Conservation (phyloP, 371 early-diverging fungal species). For the Mucor racemosus region DNA sequence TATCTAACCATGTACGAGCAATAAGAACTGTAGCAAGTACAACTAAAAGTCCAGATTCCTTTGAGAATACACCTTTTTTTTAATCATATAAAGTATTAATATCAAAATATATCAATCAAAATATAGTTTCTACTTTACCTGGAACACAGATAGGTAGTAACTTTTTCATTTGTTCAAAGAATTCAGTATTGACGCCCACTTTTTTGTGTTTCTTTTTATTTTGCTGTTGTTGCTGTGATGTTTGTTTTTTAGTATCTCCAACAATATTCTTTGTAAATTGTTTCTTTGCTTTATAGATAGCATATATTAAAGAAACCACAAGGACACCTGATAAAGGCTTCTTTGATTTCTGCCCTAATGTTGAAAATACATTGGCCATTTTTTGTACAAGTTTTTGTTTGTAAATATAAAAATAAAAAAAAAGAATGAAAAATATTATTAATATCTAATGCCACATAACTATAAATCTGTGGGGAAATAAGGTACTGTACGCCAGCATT, state of each 20-base stretch:
- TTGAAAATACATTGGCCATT: conserved; percentile 45
- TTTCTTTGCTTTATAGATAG: conserved; percentile 38
- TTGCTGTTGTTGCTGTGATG: not conserved
- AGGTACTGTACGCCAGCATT: not conserved
- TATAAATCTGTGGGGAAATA: not conserved
- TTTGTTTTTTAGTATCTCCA: not conserved
- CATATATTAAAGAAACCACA: conserved; percentile 44
- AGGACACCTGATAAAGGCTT: conserved; percentile 39
- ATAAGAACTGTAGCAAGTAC: conserved; percentile 68
- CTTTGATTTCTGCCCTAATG: conserved; percentile 32
- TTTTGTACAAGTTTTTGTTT: not conserved
- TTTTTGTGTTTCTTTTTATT: conserved; percentile 32
- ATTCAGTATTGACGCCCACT: conserved; percentile 72
- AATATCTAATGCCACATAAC: not conserved
- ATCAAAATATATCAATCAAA: not conserved
- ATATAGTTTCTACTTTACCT: conserved; percentile 30
- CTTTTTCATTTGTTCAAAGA: conserved; percentile 80
- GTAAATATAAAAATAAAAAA: not conserved
- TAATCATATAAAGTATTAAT: no score
- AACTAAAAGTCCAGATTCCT: conserved; percentile 69
- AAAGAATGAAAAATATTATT: not conserved
- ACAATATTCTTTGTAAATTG: conserved; percentile 28
- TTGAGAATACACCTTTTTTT: conserved; percentile 56
- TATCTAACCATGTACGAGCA: conserved; percentile 77
- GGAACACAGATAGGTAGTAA: conserved; percentile 77